A percentile compares a stretch with the other conserved stretches of the same genome.
phyloP scores from a whole-genome alignment of 257 asterid genomes.

The Capsicum baccatum region DNA sequence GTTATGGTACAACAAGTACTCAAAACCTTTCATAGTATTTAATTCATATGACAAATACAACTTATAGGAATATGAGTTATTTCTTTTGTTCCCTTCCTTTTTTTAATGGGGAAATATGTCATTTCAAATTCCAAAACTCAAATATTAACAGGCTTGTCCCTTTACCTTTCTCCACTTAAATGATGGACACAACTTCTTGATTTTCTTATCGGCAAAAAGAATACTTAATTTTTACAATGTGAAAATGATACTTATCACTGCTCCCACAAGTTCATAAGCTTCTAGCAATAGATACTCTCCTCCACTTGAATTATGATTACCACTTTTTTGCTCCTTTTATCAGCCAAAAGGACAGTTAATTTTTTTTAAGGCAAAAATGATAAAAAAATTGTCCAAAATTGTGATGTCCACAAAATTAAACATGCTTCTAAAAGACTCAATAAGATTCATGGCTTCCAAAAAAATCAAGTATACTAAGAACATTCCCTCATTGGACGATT shows the following conservation, averaged over 20 bases:
- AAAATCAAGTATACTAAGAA: not conserved
- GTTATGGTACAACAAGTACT: not conserved
- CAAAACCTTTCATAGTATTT: not conserved
- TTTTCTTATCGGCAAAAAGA: not conserved
- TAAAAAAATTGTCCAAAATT: not conserved
- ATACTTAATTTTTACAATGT: not conserved
- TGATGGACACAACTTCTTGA: slow-evolving; percentile 4
- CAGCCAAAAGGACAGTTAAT: not conserved
- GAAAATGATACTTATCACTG: not conserved
- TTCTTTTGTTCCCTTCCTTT: not conserved
- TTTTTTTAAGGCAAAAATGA: not conserved
- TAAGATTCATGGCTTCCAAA: not conserved
- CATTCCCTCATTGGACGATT: not conserved
- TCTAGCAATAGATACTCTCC: slow-evolving; percentile 2
- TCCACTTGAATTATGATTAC: not conserved
- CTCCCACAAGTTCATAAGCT: slow-evolving; percentile 7
- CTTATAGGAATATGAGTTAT: not conserved
- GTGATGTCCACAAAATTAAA: slow-evolving; percentile 6
- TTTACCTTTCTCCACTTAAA: not conserved
- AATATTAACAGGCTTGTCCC: not conserved
- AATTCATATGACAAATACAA: not conserved
- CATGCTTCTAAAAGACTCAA: not conserved
- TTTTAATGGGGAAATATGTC: not conserved
- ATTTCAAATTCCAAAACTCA: not conserved
- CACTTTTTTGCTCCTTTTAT: slow-evolving; percentile 18